Conservation (phyloP, 768 basidiomycete species). For the Candolleomyces eurysporus region DNA sequence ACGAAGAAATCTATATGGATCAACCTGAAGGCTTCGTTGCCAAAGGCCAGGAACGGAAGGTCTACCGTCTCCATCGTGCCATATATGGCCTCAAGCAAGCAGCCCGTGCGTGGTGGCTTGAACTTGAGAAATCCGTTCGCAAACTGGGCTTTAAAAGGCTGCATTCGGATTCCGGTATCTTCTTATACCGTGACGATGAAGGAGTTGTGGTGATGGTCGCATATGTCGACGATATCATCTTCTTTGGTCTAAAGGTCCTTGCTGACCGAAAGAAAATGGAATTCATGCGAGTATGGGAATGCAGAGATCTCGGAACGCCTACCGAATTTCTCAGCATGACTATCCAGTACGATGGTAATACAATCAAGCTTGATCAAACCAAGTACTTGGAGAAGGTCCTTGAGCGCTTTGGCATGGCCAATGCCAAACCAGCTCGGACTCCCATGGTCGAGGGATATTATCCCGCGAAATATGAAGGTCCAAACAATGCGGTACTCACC, state of each 20-base stretch:
- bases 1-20: constrained; percentile 36
- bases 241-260: neutral
- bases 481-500: neutral
- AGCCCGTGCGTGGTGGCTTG: constrained; percentile 11
- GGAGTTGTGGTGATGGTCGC: constrained; percentile 5
- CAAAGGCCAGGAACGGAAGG: constrained; percentile 22
- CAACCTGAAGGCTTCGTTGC: constrained; percentile 32
- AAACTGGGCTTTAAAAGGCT: constrained; percentile 7
- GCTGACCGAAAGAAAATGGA: constrained; percentile 4
- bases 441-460: constrained; percentile 2
- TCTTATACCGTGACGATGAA: neutral
- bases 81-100: constrained; percentile 19
- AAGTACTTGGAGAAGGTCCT: constrained; percentile 10
- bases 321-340: constrained; percentile 19
- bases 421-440: constrained; percentile 1
- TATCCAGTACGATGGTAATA: neutral
- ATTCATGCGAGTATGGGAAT: constrained; percentile 23
- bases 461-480: neutral
- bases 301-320: constrained; percentile 16
- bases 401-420: neutral
- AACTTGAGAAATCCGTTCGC: constrained; percentile 6
- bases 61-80: constrained; percentile 7
- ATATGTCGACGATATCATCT: constrained; percentile 12
- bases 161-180: neutral
- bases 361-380: constrained; percentile 16